phyloP scores from a whole-genome alignment of 2,329 filamentous ascomycete species.

The Diaporthe humulicola region DNA sequence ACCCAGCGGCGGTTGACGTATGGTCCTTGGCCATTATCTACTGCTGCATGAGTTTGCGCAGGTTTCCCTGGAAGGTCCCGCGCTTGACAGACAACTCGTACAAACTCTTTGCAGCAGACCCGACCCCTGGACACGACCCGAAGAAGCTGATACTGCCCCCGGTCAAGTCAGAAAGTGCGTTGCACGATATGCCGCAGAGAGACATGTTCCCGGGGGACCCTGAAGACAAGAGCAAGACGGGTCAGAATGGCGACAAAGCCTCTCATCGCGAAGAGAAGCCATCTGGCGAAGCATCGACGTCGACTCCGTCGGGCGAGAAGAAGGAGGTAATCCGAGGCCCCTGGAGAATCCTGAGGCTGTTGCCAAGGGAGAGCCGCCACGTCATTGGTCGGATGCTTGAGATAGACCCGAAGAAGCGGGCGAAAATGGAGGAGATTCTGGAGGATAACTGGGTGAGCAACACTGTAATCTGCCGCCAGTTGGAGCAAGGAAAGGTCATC shows the following conservation, averaged over 20 bases:
- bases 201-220: conserved; percentile 55
- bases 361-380: conserved; percentile 90
- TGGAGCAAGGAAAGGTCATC: conserved; percentile 77
- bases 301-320: conserved; percentile 58
- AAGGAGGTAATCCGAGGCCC: conserved; percentile 91
- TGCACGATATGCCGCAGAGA: conserved; percentile 54
- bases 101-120: conserved; percentile 89
- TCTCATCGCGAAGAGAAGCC: conserved; percentile 44
- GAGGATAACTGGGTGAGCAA: conserved; percentile 91
- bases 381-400: conserved; percentile 95
- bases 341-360: conserved; percentile 87
- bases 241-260: conserved; percentile 27
- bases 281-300: conserved; percentile 41
- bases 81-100: conserved; percentile 93
- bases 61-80: conserved; percentile 98
- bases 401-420: conserved; percentile 85
- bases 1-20: conserved; percentile 93
- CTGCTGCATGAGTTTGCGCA: conserved; percentile 95
- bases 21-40: conserved; percentile 99
- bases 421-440: conserved; percentile 87
- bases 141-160: conserved; percentile 64
- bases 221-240: conserved; percentile 37
- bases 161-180: conserved; percentile 59
- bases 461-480: conserved; percentile 86
- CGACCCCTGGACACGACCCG: conserved; percentile 79